Conservation (phyloP, 805 yeast species). For the Zygoascus tannicola region DNA sequence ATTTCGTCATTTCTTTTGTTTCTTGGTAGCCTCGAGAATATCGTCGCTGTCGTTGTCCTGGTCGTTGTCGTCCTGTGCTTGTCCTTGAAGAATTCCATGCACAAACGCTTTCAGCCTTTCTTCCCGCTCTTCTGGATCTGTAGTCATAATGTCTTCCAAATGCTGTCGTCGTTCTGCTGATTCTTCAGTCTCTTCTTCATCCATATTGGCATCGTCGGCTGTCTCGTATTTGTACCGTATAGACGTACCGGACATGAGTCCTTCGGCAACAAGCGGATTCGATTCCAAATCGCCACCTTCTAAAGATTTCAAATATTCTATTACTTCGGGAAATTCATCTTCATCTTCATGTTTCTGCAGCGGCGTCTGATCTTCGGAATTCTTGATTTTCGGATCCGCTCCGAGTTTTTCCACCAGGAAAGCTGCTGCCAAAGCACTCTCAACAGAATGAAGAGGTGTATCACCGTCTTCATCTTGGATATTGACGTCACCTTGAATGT, state of each 20-base stretch:
- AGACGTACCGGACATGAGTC: slow-evolving; percentile 1
- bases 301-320: slow-evolving; percentile 47
- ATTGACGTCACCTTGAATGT: slow-evolving; percentile 69
- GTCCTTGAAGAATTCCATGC: background rate
- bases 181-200: slow-evolving; percentile 31
- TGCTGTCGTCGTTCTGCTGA: slow-evolving; percentile 49
- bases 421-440: slow-evolving; percentile 56
- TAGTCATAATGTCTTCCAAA: slow-evolving; percentile 61
- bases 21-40: background rate
- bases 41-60: background rate
- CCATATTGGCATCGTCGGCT: background rate
- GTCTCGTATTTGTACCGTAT: slow-evolving; percentile 19
- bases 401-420: slow-evolving; percentile 54
- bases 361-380: slow-evolving; percentile 67
- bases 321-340: slow-evolving; percentile 73
- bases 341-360: slow-evolving; percentile 72
- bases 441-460: slow-evolving; percentile 89
- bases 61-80: too few species aligned
- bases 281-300: slow-evolving; percentile 24
- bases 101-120: slow-evolving; percentile 1
- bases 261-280: background rate
- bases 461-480: slow-evolving; percentile 85
- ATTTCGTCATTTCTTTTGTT: background rate
- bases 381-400: slow-evolving; percentile 57
- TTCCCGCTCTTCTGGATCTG: slow-evolving; percentile 64